Evolutionary conservation across 2,329 filamentous ascomycete species (phyloP).

Genomic region (Stenocarpella maydis): DNA sequence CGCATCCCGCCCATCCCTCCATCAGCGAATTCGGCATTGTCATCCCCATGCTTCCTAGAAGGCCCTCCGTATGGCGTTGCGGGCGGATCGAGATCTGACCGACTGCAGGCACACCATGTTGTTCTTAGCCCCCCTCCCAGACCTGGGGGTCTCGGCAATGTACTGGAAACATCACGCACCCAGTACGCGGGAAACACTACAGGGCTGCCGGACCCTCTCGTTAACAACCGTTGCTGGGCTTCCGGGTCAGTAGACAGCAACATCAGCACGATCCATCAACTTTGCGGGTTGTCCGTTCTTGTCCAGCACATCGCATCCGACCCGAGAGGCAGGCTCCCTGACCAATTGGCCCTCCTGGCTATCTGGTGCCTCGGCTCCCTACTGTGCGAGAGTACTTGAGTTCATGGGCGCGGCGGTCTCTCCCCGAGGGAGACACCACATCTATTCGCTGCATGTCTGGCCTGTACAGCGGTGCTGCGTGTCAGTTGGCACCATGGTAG

Average conservation of each 20-base stretch:
- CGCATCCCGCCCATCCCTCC: slow-evolving; percentile 14
- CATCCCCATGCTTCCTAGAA: slow-evolving; percentile 13
- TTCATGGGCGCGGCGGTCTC: background rate
- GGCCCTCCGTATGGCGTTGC: slow-evolving; percentile 18
- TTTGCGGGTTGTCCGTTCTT: background rate
- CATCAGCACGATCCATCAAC: background rate
- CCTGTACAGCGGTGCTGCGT: slow-evolving; percentile 6
- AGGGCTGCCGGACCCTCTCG: background rate
- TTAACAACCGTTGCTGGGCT: no score
- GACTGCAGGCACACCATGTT: slow-evolving; percentile 10
- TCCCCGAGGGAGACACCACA: slow-evolving; percentile 14
- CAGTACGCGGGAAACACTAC: background rate
- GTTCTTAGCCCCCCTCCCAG: slow-evolving; percentile 4
- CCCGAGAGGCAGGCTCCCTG: background rate
- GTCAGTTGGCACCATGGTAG: background rate
- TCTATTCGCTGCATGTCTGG: background rate
- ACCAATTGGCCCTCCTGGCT: background rate
- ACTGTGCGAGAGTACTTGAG: background rate
- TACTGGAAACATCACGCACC: slow-evolving; percentile 25
- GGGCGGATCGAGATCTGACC: slow-evolving; percentile 34
- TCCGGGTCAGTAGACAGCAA: background rate
- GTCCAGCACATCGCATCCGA: background rate
- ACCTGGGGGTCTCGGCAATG: slow-evolving; percentile 22
- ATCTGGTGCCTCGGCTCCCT: background rate
- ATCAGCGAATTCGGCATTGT: slow-evolving; percentile 25